These are phyloP conservation scores for Colletotrichum sp. DNA, from an alignment of 2,329 filamentous ascomycete genomes.

Conservation along the genomic window DNA sequence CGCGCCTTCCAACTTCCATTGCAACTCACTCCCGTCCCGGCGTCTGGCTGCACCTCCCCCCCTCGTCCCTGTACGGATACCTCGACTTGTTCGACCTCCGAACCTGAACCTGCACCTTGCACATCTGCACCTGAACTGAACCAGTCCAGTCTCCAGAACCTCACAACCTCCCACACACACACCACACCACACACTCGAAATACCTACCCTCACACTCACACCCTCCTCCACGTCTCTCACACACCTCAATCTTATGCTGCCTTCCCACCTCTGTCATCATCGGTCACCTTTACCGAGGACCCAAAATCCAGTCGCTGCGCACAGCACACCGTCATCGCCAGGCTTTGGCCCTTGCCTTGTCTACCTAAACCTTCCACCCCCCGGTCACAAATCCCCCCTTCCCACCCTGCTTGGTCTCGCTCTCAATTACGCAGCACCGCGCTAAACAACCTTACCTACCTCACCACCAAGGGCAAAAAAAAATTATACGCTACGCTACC, in stretches of 20 bases:
- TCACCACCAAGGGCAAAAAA: not conserved
- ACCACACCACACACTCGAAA: not conserved
- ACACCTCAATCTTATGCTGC: not conserved
- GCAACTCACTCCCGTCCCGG: not conserved
- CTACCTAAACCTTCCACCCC: constrained; percentile 10
- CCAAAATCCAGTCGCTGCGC: not conserved
- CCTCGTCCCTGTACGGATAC: not conserved
- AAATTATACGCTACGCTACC: not conserved
- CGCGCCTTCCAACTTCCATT: not conserved
- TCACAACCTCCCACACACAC: not conserved
- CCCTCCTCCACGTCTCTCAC: not conserved
- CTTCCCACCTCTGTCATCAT: constrained; percentile 17
- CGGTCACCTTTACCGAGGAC: not conserved
- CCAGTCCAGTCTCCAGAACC: not conserved
- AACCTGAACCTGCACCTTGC: not conserved
- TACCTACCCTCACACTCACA: not conserved
- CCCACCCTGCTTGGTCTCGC: constrained; percentile 5
- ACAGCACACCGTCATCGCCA: constrained; percentile 14
- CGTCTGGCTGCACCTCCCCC: not conserved
- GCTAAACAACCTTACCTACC: not conserved
- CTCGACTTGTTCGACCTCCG: not conserved
- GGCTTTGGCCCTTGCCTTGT: not conserved
- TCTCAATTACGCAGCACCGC: not conserved
- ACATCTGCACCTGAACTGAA: not conserved
- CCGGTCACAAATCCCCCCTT: not conserved